These are phyloP conservation scores for Harringtonia aguacate DNA, from an alignment of 2,329 filamentous ascomycete species.

Conservation along the genomic window DNA sequence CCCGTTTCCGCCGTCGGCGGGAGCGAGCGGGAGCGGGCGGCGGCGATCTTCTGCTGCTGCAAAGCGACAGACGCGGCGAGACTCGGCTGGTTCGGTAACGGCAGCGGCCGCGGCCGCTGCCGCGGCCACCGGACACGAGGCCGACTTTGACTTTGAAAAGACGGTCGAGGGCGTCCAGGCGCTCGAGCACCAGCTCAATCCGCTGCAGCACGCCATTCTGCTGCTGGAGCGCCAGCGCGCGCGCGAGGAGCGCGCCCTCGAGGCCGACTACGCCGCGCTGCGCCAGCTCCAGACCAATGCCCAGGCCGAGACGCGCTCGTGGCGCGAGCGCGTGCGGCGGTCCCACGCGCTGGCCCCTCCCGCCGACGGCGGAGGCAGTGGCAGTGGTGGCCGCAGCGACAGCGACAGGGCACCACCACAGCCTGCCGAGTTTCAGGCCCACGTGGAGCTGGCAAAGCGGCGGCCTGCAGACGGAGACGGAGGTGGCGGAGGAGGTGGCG, in stretches of 20 bases:
- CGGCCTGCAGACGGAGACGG: too few species aligned
- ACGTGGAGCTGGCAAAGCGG: background rate
- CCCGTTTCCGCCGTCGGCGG: constrained; percentile 49
- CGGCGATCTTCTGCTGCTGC: too few species aligned
- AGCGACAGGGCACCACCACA: background rate
- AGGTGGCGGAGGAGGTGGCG: background rate
- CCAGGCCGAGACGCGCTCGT: constrained; percentile 38
- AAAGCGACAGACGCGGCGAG: background rate
- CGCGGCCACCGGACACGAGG: constrained; percentile 33
- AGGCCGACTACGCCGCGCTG: constrained; percentile 42
- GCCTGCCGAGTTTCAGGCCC: background rate
- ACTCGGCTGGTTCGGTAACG: background rate
- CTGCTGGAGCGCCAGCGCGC: constrained; percentile 48
- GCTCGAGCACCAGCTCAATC: constrained; percentile 49
- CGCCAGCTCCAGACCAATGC: constrained; percentile 44
- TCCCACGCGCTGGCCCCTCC: constrained; percentile 41
- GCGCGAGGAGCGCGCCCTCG: constrained; percentile 43
- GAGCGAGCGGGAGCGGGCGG: background rate
- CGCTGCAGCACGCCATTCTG: constrained; percentile 50
- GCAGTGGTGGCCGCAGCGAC: too few species aligned
- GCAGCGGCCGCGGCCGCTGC: constrained; percentile 16
- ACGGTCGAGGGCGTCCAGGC: constrained; percentile 47
- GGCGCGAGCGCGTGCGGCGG: constrained; percentile 37
- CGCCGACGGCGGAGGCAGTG: too few species aligned
- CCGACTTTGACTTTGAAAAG: constrained; percentile 56